These are phyloP conservation scores for Neurospora sp. DNA, from an alignment of 2,329 filamentous ascomycete genomes.

Conservation along the genomic window DNA sequence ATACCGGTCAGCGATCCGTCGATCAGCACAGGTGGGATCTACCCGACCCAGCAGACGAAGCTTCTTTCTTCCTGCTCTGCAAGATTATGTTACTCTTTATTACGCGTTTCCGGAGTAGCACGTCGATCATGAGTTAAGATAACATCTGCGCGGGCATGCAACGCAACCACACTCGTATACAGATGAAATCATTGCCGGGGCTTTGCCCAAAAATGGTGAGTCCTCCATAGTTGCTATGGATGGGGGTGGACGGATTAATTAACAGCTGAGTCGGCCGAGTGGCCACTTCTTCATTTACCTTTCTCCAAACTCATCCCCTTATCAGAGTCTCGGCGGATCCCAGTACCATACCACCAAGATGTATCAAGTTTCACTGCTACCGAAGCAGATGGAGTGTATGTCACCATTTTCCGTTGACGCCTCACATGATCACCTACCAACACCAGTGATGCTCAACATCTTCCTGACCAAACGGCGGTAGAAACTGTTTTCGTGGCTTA, in stretches of 20 bases:
- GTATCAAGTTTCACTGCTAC: neutral
- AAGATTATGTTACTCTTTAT: neutral
- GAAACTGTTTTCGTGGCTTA: neutral
- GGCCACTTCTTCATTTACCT: neutral
- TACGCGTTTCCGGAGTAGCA: neutral
- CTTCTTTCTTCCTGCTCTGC: neutral
- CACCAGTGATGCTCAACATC: neutral
- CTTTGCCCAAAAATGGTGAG: neutral
- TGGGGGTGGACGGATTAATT: neutral
- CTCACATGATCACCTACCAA: neutral
- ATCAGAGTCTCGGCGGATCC: neutral
- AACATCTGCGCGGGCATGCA: neutral
- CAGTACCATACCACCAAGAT: neutral
- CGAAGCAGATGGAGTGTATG: neutral
- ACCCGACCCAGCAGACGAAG: slow-evolving; percentile 1
- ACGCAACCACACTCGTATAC: neutral
- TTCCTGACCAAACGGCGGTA: neutral
- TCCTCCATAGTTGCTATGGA: neutral
- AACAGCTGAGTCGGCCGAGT: neutral
- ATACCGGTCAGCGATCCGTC: slow-evolving; percentile 14
- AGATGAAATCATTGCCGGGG: neutral
- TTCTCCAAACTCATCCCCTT: neutral
- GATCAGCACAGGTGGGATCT: slow-evolving; percentile 18
- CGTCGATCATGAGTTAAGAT: neutral
- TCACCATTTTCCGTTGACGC: neutral